These are phyloP conservation scores for Bruguiera hainesii DNA, from an alignment of 441 rosid species.

Conservation along the genomic window DNA sequence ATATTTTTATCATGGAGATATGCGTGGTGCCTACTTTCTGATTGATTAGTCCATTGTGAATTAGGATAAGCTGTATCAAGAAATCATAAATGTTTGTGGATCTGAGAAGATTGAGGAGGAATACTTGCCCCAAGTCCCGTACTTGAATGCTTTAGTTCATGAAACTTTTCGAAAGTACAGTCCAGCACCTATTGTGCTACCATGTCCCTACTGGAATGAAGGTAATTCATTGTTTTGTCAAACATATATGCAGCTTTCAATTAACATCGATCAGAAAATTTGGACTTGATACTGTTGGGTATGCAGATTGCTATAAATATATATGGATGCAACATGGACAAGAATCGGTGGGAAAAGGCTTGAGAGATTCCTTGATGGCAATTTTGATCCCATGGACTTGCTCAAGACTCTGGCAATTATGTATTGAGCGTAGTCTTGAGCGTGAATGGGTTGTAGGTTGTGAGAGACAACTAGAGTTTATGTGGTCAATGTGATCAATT, in stretches of 20 bases:
- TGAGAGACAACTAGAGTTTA: too few relatives aligned
- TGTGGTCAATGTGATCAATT: too few relatives aligned
- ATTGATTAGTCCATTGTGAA: background rate
- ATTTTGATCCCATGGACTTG: slow-evolving; percentile 46
- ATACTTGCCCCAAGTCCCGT: slow-evolving; percentile 45
- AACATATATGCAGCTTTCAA: background rate
- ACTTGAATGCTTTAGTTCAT: slow-evolving; percentile 59
- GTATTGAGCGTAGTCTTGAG: too few relatives aligned
- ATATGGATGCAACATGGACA: slow-evolving; percentile 86
- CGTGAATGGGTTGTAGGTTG: too few relatives aligned
- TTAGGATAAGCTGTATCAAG: slow-evolving; percentile 48
- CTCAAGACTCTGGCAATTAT: slow-evolving; percentile 67
- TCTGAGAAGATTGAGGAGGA: slow-evolving; percentile 58
- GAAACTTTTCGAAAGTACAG: slow-evolving; percentile 78
- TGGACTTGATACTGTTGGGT: background rate
- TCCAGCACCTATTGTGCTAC: slow-evolving; percentile 62
- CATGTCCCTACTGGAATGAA: slow-evolving; percentile 62
- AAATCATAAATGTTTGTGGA: slow-evolving; percentile 49
- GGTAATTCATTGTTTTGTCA: slow-evolving; percentile 29
- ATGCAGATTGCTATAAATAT: slow-evolving; percentile 78
- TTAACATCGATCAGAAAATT: background rate
- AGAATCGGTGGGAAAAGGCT: slow-evolving; percentile 61
- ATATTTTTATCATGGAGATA: background rate
- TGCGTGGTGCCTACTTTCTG: background rate
- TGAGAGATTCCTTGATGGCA: slow-evolving; percentile 55